Conservation (phyloP, 345 rosid genomes). For the Eucalyptus decipiens region DNA sequence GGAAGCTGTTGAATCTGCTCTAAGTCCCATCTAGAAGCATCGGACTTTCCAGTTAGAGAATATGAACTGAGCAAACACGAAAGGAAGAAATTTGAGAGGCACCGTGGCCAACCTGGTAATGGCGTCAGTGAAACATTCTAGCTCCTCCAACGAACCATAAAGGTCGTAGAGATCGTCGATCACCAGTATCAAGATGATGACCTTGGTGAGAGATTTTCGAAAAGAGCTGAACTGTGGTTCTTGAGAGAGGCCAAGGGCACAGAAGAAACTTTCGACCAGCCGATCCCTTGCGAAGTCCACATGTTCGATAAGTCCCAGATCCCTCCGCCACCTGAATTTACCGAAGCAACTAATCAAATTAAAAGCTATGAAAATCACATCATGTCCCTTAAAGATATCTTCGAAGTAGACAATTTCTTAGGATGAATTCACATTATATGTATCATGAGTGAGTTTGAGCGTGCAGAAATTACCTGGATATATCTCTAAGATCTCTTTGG, state of each 20-base stretch:
- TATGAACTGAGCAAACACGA: background rate
- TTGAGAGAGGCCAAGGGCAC: constrained; percentile 18
- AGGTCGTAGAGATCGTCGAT: constrained; percentile 46
- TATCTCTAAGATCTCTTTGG: constrained; percentile 25
- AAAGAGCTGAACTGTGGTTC: constrained; percentile 13
- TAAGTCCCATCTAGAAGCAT: constrained; percentile 22
- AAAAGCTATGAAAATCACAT: background rate
- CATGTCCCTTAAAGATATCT: background rate
- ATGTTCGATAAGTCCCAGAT: constrained; percentile 15
- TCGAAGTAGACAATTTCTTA: no score
- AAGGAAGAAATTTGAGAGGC: background rate
- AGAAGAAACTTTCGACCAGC: constrained; percentile 35
- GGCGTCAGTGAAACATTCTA: constrained; percentile 29
- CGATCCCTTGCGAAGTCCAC: constrained; percentile 34
- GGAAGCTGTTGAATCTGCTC: constrained; percentile 13
- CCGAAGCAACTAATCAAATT: background rate
- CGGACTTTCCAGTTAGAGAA: background rate
- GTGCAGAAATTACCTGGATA: constrained; percentile 14
- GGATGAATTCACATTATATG: background rate
- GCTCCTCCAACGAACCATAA: constrained; percentile 37
- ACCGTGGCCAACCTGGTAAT: constrained; percentile 9
- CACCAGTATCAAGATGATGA: constrained; percentile 12
- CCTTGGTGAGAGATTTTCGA: constrained; percentile 34
- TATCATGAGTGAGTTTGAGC: background rate
- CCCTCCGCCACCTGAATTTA: constrained; percentile 40